Percentiles rank a stretch among this genome's conserved stretches.
These are phyloP conservation scores for Pholiota molesta DNA, from an alignment of 768 basidiomycete species.

Conservation along the genomic window DNA sequence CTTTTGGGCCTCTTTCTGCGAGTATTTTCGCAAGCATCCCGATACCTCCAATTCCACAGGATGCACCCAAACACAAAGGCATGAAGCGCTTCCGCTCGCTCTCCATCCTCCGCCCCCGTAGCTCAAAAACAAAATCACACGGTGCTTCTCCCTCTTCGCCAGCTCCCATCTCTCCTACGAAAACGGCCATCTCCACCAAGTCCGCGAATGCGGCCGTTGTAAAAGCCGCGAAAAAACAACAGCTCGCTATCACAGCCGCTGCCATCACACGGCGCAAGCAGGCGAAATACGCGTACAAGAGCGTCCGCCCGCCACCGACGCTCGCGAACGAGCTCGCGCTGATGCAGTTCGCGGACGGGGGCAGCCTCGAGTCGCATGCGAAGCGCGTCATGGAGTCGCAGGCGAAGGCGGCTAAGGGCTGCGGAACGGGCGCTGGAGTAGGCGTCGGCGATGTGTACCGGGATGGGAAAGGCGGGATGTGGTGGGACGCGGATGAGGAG, in stretches of 20 bases:
- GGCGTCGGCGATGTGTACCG: slow-evolving; percentile 57
- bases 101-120: slow-evolving; percentile 45
- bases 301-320: slow-evolving; percentile 41
- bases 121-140: slow-evolving; percentile 33
- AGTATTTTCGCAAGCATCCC: slow-evolving; percentile 22
- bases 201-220: slow-evolving; percentile 16
- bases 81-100: slow-evolving; percentile 42
- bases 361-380: slow-evolving; percentile 55
- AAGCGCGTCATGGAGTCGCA: slow-evolving; percentile 57
- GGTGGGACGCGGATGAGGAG: slow-evolving; percentile 75
- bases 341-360: slow-evolving; percentile 72
- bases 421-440: slow-evolving; percentile 16
- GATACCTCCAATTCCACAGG: slow-evolving; percentile 25
- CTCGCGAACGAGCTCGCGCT: slow-evolving; percentile 69
- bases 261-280: slow-evolving; percentile 49
- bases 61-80: slow-evolving; percentile 21
- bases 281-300: slow-evolving; percentile 3
- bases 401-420: slow-evolving; percentile 45
- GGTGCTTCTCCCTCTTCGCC: slow-evolving; percentile 24
- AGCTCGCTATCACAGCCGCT: slow-evolving; percentile 9
- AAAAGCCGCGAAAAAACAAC: slow-evolving; percentile 8
- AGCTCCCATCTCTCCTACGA: slow-evolving; percentile 27
- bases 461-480: slow-evolving; percentile 63
- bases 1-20: slow-evolving; percentile 19
- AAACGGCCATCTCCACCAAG: slow-evolving; percentile 16